Percentiles rank a stretch among this genome's conserved stretches.
These are phyloP conservation scores for Asparagopsis taxiformis DNA, from an alignment of 31 red algal genomes.

Conservation along the genomic window DNA sequence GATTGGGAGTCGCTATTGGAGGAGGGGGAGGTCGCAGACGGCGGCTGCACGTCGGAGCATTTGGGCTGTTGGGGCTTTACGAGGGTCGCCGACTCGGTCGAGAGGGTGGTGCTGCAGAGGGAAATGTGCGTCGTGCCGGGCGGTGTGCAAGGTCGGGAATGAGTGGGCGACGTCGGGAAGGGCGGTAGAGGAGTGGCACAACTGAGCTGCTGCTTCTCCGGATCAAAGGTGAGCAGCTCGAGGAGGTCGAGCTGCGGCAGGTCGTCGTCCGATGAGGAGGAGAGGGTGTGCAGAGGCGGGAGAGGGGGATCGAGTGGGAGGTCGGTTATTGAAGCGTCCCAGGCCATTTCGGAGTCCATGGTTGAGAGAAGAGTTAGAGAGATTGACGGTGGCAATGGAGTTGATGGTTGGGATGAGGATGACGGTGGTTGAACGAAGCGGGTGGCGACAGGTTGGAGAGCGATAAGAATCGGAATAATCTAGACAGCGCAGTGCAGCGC, in stretches of 20 bases:
- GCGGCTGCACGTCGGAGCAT: background rate
- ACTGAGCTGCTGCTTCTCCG: too few relatives aligned
- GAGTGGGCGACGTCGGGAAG: slow-evolving; percentile 12
- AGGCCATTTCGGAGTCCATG: slow-evolving; percentile 56
- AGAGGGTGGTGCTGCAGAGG: background rate
- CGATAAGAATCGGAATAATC: too few relatives aligned
- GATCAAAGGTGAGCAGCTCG: slow-evolving; percentile 24
- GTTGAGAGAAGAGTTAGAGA: background rate
- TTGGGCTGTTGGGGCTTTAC: background rate
- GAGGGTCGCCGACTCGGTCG: slow-evolving; percentile 6
- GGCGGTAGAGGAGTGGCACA: background rate
- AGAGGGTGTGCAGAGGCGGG: slow-evolving; percentile 45
- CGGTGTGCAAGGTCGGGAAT: slow-evolving; percentile 9
- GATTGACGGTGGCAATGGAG: background rate
- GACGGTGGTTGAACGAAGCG: background rate
- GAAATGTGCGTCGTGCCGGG: slow-evolving; percentile 1
- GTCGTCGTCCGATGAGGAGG: slow-evolving; percentile 22
- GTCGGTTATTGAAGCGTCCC: slow-evolving; percentile 56
- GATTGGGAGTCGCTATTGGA: background rate
- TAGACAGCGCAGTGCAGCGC: too few relatives aligned
- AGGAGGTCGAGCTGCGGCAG: slow-evolving; percentile 43
- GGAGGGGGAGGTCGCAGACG: background rate
- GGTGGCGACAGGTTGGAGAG: too few relatives aligned
- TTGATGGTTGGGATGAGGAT: background rate
- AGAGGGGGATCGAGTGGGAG: slow-evolving; percentile 31